Base-by-base conservation (phyloP, 306 rosid species). In the Comarum palustre region DNA sequence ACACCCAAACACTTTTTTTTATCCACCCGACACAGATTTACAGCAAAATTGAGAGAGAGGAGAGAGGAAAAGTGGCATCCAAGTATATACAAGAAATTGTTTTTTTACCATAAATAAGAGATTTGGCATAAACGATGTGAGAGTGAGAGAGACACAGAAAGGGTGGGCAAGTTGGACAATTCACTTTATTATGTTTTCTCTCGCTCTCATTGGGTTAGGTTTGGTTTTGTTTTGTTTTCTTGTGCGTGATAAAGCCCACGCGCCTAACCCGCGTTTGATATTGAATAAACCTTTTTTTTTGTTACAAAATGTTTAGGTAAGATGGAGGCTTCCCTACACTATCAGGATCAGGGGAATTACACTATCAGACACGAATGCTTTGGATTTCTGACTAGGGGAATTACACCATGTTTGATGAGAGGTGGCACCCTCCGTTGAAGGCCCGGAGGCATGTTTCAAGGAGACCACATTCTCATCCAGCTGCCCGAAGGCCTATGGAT, bases 51-150 rank as follows among this genome's bases (percentile, higher is more conserved):
- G 13, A 6, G 8, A 34, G 41, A 41, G 67, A 14, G 25, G 54
- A 58, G 45, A n/a, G 54, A 64, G 60, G 15, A 50, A 67, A 29
- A 59, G 72, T 68, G 83, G 66, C 75, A 50, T 74, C 36, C 38
- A 24, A 75, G 79, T 50, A 69, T 42, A 72, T 31, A 32, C 63
- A 32, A 46, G 2, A 45, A n/a, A 17, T 36, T 39, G 10, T 39
- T 39, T 39, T 32, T 19, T 46, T 60, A 76, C 68, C 73, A 72
- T 67, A 39, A 73, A 82, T 57, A 45, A 51, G 50, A 59, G 72
- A 51, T 58, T 65, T 31, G 60, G 73, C 52, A 32, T 31, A 34
- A 51, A 69, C 5, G 41, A 36, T 7, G 41, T 36, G 48, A 32
- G 46, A 43, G 58, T 1, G 72, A 16, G 24, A 67, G 41, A 20